Conservation (phyloP, 345 rosid genomes). For the Eucalyptus leucophloia region DNA sequence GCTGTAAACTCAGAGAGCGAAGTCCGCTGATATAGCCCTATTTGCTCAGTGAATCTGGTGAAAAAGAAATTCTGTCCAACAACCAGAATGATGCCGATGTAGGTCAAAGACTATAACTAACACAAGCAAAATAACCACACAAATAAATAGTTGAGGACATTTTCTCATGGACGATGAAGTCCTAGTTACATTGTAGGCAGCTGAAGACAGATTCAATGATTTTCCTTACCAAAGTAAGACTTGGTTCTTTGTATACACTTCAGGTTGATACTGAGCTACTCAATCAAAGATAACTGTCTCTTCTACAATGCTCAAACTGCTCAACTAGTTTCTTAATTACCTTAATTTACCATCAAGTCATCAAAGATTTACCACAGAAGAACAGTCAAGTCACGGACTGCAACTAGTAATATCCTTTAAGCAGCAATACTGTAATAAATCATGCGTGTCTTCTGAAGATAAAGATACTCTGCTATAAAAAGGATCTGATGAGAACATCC, state of each 20-base stretch:
- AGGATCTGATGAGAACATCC: background rate
- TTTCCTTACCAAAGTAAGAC: background rate
- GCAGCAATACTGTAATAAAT: background rate
- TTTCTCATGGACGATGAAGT: background rate
- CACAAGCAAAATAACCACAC: background rate
- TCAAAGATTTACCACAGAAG: background rate
- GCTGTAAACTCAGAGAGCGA: conserved; percentile 69
- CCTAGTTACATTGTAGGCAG: background rate
- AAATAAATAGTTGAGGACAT: background rate
- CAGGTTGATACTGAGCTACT: background rate
- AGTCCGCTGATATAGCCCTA: conserved; percentile 64
- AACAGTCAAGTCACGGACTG: background rate
- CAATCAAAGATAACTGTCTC: background rate
- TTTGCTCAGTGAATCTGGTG: conserved; percentile 45
- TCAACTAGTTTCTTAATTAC: background rate
- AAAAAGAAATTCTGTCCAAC: conserved; percentile 50
- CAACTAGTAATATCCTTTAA: background rate
- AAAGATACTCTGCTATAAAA: background rate
- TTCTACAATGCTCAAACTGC: background rate
- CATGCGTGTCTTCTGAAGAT: background rate
- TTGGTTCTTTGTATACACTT: background rate
- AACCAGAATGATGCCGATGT: background rate
- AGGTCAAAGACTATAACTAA: background rate
- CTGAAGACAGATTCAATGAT: background rate
- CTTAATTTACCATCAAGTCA: background rate